phyloP scores from a whole-genome alignment of 257 asterid species.

The Cordia subcordata region DNA sequence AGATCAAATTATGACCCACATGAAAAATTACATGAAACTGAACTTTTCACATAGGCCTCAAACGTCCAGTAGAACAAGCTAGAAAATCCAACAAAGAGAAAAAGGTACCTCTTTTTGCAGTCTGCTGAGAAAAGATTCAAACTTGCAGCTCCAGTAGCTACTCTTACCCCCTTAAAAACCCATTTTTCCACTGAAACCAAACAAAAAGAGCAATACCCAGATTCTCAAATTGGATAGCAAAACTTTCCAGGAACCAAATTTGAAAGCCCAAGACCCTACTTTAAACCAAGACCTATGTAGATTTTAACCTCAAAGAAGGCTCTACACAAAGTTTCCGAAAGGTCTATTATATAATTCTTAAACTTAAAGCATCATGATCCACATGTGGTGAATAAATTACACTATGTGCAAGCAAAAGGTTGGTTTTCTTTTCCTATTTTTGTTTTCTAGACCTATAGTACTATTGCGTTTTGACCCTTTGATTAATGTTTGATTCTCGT shows the following conservation, averaged over 20 bases:
- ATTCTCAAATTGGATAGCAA: conserved; percentile 10
- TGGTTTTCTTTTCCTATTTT: conserved; percentile 1
- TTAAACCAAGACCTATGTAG: conserved; percentile 11
- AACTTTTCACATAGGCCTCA: conserved; percentile 5
- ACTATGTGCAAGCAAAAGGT: too few relatives aligned
- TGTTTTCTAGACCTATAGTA: background rate
- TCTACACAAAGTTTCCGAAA: too few relatives aligned
- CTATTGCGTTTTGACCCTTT: background rate
- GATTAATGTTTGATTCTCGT: background rate
- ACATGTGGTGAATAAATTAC: background rate
- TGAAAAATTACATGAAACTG: conserved; percentile 1
- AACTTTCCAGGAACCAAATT: conserved; percentile 21
- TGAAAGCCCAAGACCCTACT: conserved; percentile 15
- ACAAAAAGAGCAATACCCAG: conserved; percentile 19
- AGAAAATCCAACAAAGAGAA: conserved; percentile 4
- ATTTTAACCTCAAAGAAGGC: conserved; percentile 10
- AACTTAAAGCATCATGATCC: background rate
- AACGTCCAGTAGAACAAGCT: background rate
- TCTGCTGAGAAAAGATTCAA: conserved; percentile 8
- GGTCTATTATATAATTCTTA: background rate
- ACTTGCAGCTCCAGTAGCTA: conserved; percentile 12
- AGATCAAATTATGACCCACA: conserved; percentile 12
- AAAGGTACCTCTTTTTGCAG: conserved; percentile 19
- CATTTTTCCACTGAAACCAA: conserved; percentile 7
- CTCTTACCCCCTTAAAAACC: conserved; percentile 8